Base-by-base conservation (phyloP, 345 rosid genomes). In the Pugionium dolabratum region DNA sequence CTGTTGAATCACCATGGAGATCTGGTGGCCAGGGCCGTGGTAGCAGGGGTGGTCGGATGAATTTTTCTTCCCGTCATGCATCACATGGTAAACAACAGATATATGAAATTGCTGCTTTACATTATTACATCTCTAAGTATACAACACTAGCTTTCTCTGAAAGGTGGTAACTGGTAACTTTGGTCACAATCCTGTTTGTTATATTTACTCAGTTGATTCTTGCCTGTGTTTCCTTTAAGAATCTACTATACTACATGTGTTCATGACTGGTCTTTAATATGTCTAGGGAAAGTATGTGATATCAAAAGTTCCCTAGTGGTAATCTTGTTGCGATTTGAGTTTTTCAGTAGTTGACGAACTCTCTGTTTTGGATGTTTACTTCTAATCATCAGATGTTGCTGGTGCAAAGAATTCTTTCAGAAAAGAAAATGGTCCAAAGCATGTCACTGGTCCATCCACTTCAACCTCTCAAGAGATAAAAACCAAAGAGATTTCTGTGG, bases 1-100 rank as follows among this genome's bases (percentile, higher is more conserved):
- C 87, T 53, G 79, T 81, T 45, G 98, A 87, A 70, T 29, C 91
- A 66, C 88, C 78, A 45, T 77, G 89, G 93, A 85, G 81, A 75
- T 73, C 93, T 79, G 79, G 89, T 60, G 66, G 82, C 18, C 81
- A 77, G 32, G 85, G 88, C 40, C 81, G 84, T 54, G 98, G 89
- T 33, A 78, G 65, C 51, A 83, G 85, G 81, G 84, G 83, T 58
- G 85, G 80, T 58, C 84, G 88, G 41, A 53, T 34, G 55, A 84
- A 77, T 68, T 83, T 70, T 76, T 52, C 82, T 25, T 62, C 89
- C 54, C 87, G 80, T 50, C 73, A 79, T 63, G 32, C 78, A 51
- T 68, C 83, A 63, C 81, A 81, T 72, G 96, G 98, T 89, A 84
- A 74, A 46, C 36, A 66, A 55, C 40, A 36, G 25, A 30, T 39